These are phyloP conservation scores for Trichoderma parareesei DNA, from an alignment of 495 filamentous ascomycete species.

Conservation along the genomic window DNA sequence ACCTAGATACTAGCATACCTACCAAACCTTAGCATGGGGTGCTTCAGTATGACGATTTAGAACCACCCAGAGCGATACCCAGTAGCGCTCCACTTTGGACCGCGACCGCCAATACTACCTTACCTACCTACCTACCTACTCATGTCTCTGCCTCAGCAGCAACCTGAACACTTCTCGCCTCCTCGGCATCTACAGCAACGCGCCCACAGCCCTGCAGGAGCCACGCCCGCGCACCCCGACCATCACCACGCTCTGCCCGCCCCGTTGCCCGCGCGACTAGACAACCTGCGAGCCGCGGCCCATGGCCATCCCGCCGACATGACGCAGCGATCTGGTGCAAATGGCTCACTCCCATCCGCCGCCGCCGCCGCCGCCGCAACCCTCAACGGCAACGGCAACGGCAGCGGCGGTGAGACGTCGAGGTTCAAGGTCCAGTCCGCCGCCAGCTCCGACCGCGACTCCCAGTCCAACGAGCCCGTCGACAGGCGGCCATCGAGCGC, in stretches of 20 bases:
- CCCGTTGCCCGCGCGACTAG: conserved; percentile 4
- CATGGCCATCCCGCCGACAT: conserved; percentile 1
- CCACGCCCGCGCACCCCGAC: not conserved
- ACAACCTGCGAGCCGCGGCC: conserved; percentile 1
- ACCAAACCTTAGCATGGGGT: not conserved
- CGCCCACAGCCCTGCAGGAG: not conserved
- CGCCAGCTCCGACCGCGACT: conserved; percentile 6
- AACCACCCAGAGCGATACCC: not conserved
- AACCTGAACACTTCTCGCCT: conserved; percentile 2
- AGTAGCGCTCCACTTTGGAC: conserved; percentile 1
- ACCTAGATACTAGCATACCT: no score
- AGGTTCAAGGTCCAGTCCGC: conserved; percentile 1
- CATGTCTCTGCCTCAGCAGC: not conserved
- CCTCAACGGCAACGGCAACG: no score
- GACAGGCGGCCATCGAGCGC: conserved; percentile 16
- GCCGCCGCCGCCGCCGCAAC: not conserved
- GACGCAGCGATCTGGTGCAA: conserved; percentile 8
- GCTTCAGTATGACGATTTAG: conserved; percentile 2
- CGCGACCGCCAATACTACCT: not conserved
- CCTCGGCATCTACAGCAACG: not conserved
- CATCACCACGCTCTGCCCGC: not conserved
- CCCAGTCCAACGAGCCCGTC: not conserved
- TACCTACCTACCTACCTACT: no score
- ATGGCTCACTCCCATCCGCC: conserved; percentile 10
- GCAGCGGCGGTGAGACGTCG: conserved; percentile 8